Evolutionary conservation across 1,284 basidiomycete genomes (phyloP), one percentile per base, ranked within the genome.

Genomic region (Irpex lacteus): DNA sequence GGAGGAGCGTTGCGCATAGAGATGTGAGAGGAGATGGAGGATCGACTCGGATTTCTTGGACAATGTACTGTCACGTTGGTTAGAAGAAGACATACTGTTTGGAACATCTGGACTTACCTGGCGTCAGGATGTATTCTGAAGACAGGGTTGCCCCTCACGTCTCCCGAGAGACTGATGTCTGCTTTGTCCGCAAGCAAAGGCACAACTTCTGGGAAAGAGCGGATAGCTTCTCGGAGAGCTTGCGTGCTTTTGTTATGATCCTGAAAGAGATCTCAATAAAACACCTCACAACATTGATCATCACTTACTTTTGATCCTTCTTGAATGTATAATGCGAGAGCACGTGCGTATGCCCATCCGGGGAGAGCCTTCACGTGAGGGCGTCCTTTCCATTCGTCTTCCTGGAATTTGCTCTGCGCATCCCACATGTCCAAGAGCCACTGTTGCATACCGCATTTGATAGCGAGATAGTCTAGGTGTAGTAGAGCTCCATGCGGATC

Each of bases 401-500:
- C 69, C 6, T 70, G 65, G 26, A 67, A 59, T 44, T 70, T 63
- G 68, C 70, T 69, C 74, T 70, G 68, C 71, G 60, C 73, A 4
- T 85, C 81, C 69, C 85, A 88, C 57, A 95, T 74, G 26, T 89
- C 84, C 19, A 95, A 73, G 7, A 97, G 72, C 95, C 95, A 98
- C 47, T 87, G 80, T 5, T 81, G 74, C 84, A 95, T 89, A n/a
- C 87, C 87, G 0, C 89, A 81, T 74, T 95, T 96, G 67, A 94
- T 79, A 0, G 92, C 88, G 8, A 98, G 80, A 72, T 89, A 92
- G 70, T 98, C 95, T 4, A 95, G 82, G 77, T 94, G 92, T n/a
- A 95, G 78, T 3, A 90, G 78, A 1, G 89, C 85, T 2, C 94
- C 94, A 70, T 96, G 94, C 0, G 95, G 95, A 72, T 98, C 95